phyloP scores from a whole-genome alignment of 768 basidiomycete species.

The Ramaria rubella region DNA sequence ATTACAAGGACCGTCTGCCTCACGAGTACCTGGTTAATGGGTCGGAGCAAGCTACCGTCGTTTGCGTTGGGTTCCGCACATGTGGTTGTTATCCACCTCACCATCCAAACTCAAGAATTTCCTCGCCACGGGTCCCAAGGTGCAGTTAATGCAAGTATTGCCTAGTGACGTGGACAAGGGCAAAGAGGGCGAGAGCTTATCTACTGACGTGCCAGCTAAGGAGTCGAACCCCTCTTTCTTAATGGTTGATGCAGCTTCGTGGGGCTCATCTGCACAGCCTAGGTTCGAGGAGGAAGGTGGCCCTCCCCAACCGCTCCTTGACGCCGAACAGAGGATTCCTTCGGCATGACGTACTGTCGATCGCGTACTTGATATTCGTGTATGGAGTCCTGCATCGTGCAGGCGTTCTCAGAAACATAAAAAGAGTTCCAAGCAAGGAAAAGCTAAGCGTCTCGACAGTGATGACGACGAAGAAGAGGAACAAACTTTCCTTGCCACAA shows the following conservation, averaged over 20 bases:
- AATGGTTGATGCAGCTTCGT: conserved; percentile 30
- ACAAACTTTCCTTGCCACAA: conserved; percentile 25
- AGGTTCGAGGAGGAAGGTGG: too few species aligned
- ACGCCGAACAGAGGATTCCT: conserved; percentile 73
- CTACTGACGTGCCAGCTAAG: conserved; percentile 18
- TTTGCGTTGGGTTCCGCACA: too few species aligned
- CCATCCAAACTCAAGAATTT: conserved; percentile 69
- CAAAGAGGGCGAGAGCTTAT: conserved; percentile 24
- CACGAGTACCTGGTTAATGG: conserved; percentile 96
- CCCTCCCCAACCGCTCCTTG: conserved; percentile 39
- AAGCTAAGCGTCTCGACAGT: conserved; percentile 19
- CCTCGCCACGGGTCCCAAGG: conserved; percentile 57
- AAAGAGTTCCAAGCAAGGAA: conserved; percentile 19
- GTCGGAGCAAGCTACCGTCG: conserved; percentile 68
- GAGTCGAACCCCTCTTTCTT: too few species aligned
- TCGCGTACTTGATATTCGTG: conserved; percentile 74
- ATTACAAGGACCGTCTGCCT: conserved; percentile 60
- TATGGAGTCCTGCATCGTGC: conserved; percentile 45
- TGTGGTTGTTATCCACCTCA: too few species aligned
- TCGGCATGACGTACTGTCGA: conserved; percentile 84
- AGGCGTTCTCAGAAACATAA: background rate
- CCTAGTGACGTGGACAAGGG: conserved; percentile 24
- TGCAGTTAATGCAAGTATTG: conserved; percentile 53
- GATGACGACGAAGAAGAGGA: conserved; percentile 19
- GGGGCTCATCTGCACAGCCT: conserved; percentile 30